Base-by-base conservation (phyloP, 805 yeast species). In the Kockiozyma suomiensis region DNA sequence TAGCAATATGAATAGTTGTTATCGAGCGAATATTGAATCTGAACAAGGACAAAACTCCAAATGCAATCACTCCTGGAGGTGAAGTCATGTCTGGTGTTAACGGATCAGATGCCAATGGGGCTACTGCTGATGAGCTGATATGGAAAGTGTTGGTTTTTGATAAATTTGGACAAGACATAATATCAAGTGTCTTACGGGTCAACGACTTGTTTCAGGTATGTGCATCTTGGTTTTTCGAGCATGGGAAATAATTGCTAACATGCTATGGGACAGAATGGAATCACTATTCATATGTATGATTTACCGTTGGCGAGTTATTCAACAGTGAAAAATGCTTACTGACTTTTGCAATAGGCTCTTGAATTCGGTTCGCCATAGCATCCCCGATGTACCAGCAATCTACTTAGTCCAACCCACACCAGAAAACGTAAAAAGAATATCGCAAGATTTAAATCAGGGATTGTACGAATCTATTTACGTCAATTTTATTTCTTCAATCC, bases 61-160 rank as follows among this genome's bases (percentile, higher is more conserved):
- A 32, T 23, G 51, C 60, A 5, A 66, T 65, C 4, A 51, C 81
- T 2, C 70, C 72, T 38, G 73, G 82, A 5, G 85, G 83, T 37
- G 58, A 52, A 13, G 41, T 33, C 40, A 17, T 33, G 28, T 66
- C 73, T 81, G 57, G 33, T 21, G 50, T 52, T 81, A 85, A 7
- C 79, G 82, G 40, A 81, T 86, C 6, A 75, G 81, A 56, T 23
- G 45, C 47, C 8, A 17, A 52, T 30, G 47, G 56, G 12, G 51
- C 56, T 21, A 81, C 81, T 61, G 82, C 79, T 51, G 88, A 85
- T 67, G 90, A 86, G 65, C 79, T 89, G 56, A 79, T 86, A 30
- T 94, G 99, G 99, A 94, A 94, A 71, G 96, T 89, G 7, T 79
- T 94, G 50, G 83, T 94, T 4, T 79, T 94, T 66, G 99, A 94